A percentile compares a stretch with the other conserved stretches of the same genome.
phyloP scores from a whole-genome alignment of 225 moss, liverwort and hornwort species.

The Physcomitrium patens region DNA sequence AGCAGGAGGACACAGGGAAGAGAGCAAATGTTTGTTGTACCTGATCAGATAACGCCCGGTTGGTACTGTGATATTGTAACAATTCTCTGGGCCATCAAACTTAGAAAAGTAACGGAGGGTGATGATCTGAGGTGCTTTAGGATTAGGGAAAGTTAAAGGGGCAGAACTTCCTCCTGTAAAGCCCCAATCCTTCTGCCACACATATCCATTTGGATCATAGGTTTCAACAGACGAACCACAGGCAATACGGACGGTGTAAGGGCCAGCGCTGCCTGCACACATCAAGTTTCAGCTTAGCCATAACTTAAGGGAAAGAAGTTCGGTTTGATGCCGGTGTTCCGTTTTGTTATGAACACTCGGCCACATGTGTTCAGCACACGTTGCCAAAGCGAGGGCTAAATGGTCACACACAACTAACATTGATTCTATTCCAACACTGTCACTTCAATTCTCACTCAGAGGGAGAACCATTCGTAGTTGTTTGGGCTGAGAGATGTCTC shows the following conservation, averaged over 20 bases:
- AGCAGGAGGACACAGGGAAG: background rate
- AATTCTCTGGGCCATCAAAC: constrained; percentile 70
- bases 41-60: constrained; percentile 69
- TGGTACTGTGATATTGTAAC: constrained; percentile 79
- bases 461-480: background rate
- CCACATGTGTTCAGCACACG: too few relatives aligned
- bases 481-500: background rate
- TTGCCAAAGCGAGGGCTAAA: background rate
- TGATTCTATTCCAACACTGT: background rate
- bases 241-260: constrained; percentile 56
- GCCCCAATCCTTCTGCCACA: constrained; percentile 63
- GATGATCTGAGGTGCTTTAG: constrained; percentile 43
- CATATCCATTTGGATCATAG: constrained; percentile 36
- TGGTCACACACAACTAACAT: background rate
- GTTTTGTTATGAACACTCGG: too few relatives aligned
- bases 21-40: constrained; percentile 4
- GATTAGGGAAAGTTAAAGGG: constrained; percentile 32
- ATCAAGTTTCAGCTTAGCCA: background rate
- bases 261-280: constrained; percentile 23
- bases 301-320: background rate
- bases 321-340: too few relatives aligned
- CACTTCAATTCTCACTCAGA: background rate
- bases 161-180: constrained; percentile 63
- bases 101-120: constrained; percentile 64
- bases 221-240: constrained; percentile 52